Percentiles rank a stretch among this genome's conserved stretches.
Evolutionary conservation across 306 rosid genomes (phyloP).

Genomic region (Prunus armeniaca): DNA sequence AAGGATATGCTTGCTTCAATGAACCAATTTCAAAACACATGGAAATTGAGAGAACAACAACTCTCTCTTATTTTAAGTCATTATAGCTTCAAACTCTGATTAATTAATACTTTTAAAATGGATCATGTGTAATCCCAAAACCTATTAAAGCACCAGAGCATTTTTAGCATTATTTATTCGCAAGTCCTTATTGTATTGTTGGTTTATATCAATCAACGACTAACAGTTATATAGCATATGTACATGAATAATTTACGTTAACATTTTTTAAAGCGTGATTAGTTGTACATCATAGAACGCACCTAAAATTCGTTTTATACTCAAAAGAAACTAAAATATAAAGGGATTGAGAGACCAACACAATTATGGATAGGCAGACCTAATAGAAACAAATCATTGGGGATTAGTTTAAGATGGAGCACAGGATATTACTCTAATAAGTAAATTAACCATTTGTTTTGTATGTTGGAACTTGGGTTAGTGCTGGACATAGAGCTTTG

Average conservation of each 20-base stretch:
- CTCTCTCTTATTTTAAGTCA: neutral
- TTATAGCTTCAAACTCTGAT: neutral
- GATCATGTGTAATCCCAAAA: neutral
- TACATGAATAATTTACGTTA: neutral
- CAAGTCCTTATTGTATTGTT: neutral
- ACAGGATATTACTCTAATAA: neutral
- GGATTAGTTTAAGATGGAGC: neutral
- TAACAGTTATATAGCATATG: neutral
- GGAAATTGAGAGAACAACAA: neutral
- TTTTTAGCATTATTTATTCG: neutral
- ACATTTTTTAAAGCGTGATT: neutral
- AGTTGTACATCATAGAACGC: neutral
- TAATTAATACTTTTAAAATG: neutral
- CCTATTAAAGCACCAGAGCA: neutral
- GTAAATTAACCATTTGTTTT: neutral
- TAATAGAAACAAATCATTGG: conserved; percentile 2
- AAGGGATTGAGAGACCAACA: neutral
- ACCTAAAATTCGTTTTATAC: neutral
- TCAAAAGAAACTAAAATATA: neutral
- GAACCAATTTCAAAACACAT: conserved; percentile 3
- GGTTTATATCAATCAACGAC: neutral
- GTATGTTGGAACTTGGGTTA: conserved; percentile 2
- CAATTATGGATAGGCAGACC: neutral
- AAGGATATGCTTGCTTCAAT: conserved; percentile 1
- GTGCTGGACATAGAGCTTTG: neutral